Conservation (phyloP, 768 basidiomycete genomes). For the Calocybe indica region DNA sequence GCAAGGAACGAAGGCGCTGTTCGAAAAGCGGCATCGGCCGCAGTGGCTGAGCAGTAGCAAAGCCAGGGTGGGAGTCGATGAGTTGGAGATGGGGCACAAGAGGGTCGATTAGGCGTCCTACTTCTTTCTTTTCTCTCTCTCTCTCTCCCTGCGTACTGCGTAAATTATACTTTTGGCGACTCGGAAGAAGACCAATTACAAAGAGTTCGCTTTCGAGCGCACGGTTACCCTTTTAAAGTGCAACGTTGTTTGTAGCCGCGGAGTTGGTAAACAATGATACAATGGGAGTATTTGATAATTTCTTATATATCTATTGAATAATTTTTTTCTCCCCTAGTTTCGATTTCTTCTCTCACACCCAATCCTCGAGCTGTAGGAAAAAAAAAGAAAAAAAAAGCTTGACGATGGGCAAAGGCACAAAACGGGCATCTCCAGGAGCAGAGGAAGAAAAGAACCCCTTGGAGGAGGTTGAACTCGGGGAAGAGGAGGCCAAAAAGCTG, state of each 20-base stretch:
- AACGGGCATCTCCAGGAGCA: conserved; percentile 77
- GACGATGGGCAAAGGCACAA: conserved; percentile 45
- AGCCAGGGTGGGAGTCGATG: conserved; percentile 44
- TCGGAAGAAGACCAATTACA: no score
- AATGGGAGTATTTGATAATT: not conserved
- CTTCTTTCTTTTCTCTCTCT: no score
- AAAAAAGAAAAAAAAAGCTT: not conserved
- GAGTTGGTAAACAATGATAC: conserved; percentile 15
- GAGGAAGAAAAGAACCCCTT: conserved; percentile 70
- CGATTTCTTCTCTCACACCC: conserved; percentile 12
- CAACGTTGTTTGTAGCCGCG: conserved; percentile 11
- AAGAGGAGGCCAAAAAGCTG: conserved; percentile 69
- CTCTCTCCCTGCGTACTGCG: no score
- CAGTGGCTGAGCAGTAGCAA: conserved; percentile 33
- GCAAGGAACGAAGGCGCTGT: conserved; percentile 11
- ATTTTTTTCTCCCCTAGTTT: not conserved
- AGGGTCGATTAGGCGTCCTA: conserved; percentile 48
- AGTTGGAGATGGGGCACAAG: conserved; percentile 81
- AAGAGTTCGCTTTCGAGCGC: not conserved
- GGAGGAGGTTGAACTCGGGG: conserved; percentile 58
- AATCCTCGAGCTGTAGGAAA: conserved; percentile 8
- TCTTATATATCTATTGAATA: no score
- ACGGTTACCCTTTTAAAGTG: not conserved
- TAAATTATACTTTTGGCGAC: no score
- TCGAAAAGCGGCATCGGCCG: conserved; percentile 27